Evolutionary conservation across 2,329 filamentous ascomycete species (phyloP).

Genomic region (Amylocarpus encephaloides): DNA sequence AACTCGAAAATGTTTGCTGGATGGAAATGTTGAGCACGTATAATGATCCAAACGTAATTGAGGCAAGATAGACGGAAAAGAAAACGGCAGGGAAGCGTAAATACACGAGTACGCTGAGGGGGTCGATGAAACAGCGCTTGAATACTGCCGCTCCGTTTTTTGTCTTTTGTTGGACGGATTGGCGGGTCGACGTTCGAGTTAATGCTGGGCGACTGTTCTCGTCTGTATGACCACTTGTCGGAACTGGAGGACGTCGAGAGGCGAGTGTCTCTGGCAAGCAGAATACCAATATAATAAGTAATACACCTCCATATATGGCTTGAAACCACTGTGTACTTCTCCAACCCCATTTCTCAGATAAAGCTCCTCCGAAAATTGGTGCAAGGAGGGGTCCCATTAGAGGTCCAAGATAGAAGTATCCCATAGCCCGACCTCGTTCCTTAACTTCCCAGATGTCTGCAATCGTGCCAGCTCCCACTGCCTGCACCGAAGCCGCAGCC

Average conservation of each 20-base stretch:
- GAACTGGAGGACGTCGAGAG: slow-evolving; percentile 1
- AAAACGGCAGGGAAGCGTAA: slow-evolving; percentile 69
- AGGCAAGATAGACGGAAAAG: slow-evolving; percentile 66
- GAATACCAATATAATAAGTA: slow-evolving; percentile 51
- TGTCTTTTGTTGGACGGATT: slow-evolving; percentile 53
- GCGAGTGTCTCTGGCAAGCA: slow-evolving; percentile 58
- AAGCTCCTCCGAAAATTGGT: slow-evolving; percentile 68
- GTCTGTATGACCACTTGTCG: slow-evolving; percentile 9
- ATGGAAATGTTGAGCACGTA: slow-evolving; percentile 75
- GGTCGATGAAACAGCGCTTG: slow-evolving; percentile 63
- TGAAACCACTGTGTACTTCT: slow-evolving; percentile 73
- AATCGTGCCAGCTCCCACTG: slow-evolving; percentile 77
- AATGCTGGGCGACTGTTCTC: slow-evolving; percentile 23
- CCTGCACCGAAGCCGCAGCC: slow-evolving; percentile 72
- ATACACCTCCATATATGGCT: slow-evolving; percentile 58
- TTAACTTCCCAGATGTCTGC: slow-evolving; percentile 71
- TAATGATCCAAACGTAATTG: slow-evolving; percentile 67
- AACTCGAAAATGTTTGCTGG: slow-evolving; percentile 58
- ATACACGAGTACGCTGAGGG: slow-evolving; percentile 62
- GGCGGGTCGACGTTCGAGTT: slow-evolving; percentile 52
- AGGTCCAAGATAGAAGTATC: slow-evolving; percentile 75
- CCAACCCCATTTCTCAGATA: slow-evolving; percentile 68
- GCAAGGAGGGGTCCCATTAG: slow-evolving; percentile 67
- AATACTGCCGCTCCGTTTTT: slow-evolving; percentile 46
- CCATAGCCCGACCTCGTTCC: slow-evolving; percentile 74